Evolutionary conservation across 805 yeast species (phyloP), one percentile per base, ranked within the genome.

Genomic region (Pichia deserticola): DNA sequence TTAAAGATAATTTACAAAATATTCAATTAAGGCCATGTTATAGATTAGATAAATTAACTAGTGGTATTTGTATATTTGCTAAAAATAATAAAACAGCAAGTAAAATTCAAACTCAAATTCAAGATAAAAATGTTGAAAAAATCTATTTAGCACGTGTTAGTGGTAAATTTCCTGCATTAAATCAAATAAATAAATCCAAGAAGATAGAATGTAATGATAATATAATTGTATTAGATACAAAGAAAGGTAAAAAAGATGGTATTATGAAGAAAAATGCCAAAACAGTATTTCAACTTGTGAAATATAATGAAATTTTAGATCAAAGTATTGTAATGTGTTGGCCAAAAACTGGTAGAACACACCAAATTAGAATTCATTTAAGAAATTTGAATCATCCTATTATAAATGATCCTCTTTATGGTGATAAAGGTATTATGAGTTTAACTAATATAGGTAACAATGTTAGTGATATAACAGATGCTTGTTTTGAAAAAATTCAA

Each of bases 361-460:
- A 79, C 60, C 84, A 79, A 59, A 77, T 79, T 29, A 63, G 84
- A 11, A 76, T 79, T 5, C 84, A 79, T 59, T 60, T 79, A 11
- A 60, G 80, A 27, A 73, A 76, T 53, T 44, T 78, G 52, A 73
- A 74, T 0, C 59, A 53, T 52, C 70, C 72, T 2, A 69, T 69
- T 4, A 58, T 52, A 7, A 69, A 69, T 42, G 73, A 69, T 53
- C 67, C 69, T 7, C 45, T 68, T 12, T 69, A 68, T 47, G 55
- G 62, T 8, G 13, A 15, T 11, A 47, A 44, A 10, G 44, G 49
- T 9, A 12, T 50, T 4, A 48, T 51, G 44, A 45, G 44, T 36
- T 34, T 41, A 20, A 32, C 42, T 15, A 36, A 42, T 5, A 38
- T 36, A 1, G 27, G 32, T 4, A 15, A 42, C 10, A 30, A 28